Percentiles rank a stretch among this genome's conserved stretches.
Conservation (phyloP, 352 stramenopile genomes). For the Blastocystis hominis region DNA sequence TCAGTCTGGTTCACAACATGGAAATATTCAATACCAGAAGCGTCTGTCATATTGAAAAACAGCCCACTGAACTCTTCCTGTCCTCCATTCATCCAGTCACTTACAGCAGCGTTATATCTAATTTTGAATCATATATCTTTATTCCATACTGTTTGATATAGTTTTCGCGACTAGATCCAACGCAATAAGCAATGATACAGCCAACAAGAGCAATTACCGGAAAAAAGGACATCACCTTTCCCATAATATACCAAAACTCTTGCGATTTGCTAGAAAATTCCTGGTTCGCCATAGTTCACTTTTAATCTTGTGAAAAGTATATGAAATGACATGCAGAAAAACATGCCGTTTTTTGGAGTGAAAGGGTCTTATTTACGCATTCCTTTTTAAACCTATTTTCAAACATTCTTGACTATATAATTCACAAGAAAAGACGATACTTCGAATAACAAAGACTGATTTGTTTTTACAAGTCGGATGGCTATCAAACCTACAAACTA, state of each 20-base stretch:
- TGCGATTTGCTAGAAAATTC: neutral
- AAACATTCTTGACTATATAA: no score
- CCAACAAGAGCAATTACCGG: constrained; percentile 12
- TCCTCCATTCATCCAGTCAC: neutral
- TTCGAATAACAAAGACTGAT: no score
- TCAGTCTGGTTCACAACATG: neutral
- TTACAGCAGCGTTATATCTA: constrained; percentile 20
- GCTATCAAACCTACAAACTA: no score
- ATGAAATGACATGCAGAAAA: no score
- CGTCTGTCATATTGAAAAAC: constrained; percentile 31
- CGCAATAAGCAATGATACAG: neutral
- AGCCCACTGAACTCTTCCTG: neutral
- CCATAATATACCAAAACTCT: neutral
- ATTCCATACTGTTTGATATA: constrained; percentile 11
- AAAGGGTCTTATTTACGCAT: no score
- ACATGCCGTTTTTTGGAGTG: no score
- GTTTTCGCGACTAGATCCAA: neutral
- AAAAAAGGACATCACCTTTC: neutral
- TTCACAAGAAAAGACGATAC: no score
- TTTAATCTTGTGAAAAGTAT: no score
- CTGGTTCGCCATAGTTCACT: neutral
- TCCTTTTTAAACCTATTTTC: no score
- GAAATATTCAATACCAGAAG: neutral
- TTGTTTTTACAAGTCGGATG: no score
- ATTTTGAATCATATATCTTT: neutral